Conservation (phyloP, 208 protist genomes). For the Leishmania guyanensis region DNA sequence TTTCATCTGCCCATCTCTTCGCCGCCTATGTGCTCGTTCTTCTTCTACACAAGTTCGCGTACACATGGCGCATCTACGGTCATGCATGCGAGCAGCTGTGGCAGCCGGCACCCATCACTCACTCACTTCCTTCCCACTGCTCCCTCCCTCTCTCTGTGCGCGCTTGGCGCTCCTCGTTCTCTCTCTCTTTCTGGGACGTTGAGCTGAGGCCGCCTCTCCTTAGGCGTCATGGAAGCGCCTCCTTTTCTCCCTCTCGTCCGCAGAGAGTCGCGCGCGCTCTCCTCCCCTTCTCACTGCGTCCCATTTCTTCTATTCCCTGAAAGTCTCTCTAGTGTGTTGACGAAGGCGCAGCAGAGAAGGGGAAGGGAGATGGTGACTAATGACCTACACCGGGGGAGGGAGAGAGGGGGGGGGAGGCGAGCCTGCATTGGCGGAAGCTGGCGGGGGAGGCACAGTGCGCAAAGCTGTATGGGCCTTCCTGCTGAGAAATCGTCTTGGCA, state of each 20-base stretch:
- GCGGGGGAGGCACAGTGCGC: neutral
- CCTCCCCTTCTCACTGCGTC: neutral
- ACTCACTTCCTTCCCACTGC: no score
- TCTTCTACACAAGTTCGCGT: no score
- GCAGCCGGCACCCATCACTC: neutral
- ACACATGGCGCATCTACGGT: neutral
- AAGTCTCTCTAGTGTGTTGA: neutral
- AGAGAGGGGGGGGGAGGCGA: neutral
- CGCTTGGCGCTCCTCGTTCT: neutral
- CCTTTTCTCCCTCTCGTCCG: neutral
- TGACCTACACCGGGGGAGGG: neutral
- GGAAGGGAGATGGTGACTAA: neutral
- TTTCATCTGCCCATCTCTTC: no score
- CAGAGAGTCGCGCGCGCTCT: no score
- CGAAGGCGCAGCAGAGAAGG: neutral
- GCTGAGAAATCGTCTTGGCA: neutral
- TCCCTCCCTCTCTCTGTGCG: neutral
- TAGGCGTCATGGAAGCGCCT: neutral
- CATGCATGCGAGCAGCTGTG: neutral
- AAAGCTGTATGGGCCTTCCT: neutral
- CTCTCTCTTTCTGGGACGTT: neutral
- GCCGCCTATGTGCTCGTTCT: no score
- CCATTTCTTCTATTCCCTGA: neutral
- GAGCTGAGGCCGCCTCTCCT: neutral
- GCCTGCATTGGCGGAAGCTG: neutral